Percentiles rank a stretch among this genome's conserved stretches.
These are phyloP conservation scores for Cinchona pubescens DNA, from an alignment of 257 asterid species.

Conservation along the genomic window DNA sequence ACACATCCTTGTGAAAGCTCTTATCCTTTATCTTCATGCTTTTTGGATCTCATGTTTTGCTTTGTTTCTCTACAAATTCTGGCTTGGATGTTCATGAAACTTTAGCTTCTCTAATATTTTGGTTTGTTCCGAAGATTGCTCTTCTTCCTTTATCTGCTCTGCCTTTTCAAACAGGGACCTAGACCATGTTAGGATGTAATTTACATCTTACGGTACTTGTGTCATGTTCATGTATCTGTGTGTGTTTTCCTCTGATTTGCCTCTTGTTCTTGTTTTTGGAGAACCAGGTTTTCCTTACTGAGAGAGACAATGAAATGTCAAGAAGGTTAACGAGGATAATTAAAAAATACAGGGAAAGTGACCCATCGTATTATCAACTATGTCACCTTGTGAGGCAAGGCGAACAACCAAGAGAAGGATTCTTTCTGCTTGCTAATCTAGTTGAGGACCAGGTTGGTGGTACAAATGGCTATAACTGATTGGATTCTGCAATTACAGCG, in stretches of 20 bases:
- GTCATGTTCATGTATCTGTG: neutral
- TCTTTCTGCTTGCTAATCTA: slow-evolving; percentile 63
- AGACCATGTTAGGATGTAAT: neutral
- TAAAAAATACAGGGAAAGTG: slow-evolving; percentile 51
- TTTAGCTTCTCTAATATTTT: neutral
- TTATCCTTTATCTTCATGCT: neutral
- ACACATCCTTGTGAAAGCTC: neutral
- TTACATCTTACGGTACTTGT: neutral
- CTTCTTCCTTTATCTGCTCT: neutral
- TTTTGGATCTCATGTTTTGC: neutral
- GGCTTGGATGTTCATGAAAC: neutral
- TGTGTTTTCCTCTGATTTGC: slow-evolving; percentile 18
- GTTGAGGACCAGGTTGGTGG: slow-evolving; percentile 82
- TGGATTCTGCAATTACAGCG: slow-evolving; percentile 77
- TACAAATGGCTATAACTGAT: slow-evolving; percentile 74
- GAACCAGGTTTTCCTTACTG: slow-evolving; percentile 63
- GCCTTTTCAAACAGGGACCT: neutral
- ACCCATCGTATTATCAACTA: slow-evolving; percentile 66
- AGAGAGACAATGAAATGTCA: slow-evolving; percentile 59
- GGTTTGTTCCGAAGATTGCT: neutral
- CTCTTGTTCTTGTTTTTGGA: slow-evolving; percentile 17
- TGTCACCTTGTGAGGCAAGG: slow-evolving; percentile 90
- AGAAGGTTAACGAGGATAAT: slow-evolving; percentile 59
- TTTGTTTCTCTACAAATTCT: too few species aligned
- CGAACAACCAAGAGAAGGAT: slow-evolving; percentile 92